Evolutionary conservation across 257 asterid genomes (phyloP).

Genomic region (Striga asiatica): DNA sequence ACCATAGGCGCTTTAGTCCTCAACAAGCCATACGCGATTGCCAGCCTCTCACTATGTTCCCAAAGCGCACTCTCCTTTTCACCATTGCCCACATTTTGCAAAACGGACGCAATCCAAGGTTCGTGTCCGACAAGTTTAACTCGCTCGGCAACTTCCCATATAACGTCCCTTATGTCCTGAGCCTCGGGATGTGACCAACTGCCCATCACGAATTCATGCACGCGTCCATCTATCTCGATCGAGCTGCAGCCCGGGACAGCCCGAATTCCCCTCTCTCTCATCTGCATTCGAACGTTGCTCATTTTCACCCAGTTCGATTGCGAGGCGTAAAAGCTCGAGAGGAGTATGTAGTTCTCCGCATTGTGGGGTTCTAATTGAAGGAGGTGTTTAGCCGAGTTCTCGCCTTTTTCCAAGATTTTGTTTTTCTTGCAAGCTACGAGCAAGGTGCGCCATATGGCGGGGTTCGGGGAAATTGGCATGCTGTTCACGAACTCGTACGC

Average conservation of each 20-base stretch:
- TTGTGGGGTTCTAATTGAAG: conserved; percentile 46
- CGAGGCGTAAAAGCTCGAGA: conserved; percentile 52
- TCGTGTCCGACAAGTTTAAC: conserved; percentile 40
- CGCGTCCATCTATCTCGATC: conserved; percentile 45
- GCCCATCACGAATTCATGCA: conserved; percentile 56
- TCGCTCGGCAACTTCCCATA: conserved; percentile 34
- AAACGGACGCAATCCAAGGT: conserved; percentile 44
- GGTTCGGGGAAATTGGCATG: conserved; percentile 46
- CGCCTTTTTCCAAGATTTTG: conserved; percentile 38
- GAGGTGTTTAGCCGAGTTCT: conserved; percentile 34
- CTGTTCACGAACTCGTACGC: conserved; percentile 35
- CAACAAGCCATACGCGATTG: conserved; percentile 56
- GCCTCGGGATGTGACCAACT: conserved; percentile 55
- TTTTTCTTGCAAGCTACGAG: conserved; percentile 51
- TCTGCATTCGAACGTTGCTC: conserved; percentile 43
- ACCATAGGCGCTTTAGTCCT: conserved; percentile 40
- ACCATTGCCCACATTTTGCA: conserved; percentile 39
- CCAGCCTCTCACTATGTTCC: conserved; percentile 62
- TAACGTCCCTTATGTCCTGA: conserved; percentile 25
- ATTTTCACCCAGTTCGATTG: conserved; percentile 47
- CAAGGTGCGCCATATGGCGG: conserved; percentile 53
- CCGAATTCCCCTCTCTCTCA: conserved; percentile 48
- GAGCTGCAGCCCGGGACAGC: conserved; percentile 53
- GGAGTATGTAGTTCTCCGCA: conserved; percentile 57
- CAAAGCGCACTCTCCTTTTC: conserved; percentile 50